Percentiles rank a stretch among this genome's conserved stretches.
These are phyloP conservation scores for Triangularia setosa DNA, from an alignment of 2,329 filamentous ascomycete species.

Conservation along the genomic window DNA sequence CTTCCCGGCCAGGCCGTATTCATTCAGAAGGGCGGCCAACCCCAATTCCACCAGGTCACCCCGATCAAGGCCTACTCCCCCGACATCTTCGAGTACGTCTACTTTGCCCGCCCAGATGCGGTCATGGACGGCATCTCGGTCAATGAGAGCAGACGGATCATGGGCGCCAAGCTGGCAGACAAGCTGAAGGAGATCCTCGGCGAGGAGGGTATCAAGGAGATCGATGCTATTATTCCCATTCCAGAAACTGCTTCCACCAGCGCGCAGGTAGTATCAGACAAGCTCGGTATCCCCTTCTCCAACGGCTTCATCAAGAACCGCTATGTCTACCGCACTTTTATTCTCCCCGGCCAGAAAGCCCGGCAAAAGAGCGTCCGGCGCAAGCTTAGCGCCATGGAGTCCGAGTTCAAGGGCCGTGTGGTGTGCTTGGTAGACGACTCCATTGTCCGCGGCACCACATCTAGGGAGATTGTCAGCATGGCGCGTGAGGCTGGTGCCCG, in stretches of 20 bases:
- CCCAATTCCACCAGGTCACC: conserved; percentile 72
- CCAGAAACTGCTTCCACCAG: conserved; percentile 72
- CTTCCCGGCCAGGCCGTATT: conserved; percentile 82
- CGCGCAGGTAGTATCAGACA: conserved; percentile 70
- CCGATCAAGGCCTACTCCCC: conserved; percentile 67
- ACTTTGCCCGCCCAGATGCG: conserved; percentile 79
- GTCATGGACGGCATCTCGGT: conserved; percentile 86
- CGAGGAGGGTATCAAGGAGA: conserved; percentile 65
- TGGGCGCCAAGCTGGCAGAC: conserved; percentile 77
- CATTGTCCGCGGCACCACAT: conserved; percentile 81
- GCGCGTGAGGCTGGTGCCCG: conserved; percentile 77
- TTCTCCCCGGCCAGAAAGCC: conserved; percentile 67
- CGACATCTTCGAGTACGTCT: conserved; percentile 85
- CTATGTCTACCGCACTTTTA: conserved; percentile 77
- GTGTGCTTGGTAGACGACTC: conserved; percentile 86
- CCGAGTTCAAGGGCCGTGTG: conserved; percentile 76
- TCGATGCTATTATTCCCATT: conserved; percentile 82
- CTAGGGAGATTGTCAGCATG: conserved; percentile 68
- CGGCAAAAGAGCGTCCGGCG: conserved; percentile 82
- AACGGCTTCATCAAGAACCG: conserved; percentile 87
- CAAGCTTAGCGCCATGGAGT: conserved; percentile 82
- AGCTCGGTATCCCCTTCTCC: conserved; percentile 70
- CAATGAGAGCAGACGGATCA: conserved; percentile 76
- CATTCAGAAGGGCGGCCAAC: conserved; percentile 70
- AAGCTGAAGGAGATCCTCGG: conserved; percentile 66